Evolutionary conservation across 495 filamentous ascomycete genomes (phyloP).

Genomic region (Pyrenula aspistea): DNA sequence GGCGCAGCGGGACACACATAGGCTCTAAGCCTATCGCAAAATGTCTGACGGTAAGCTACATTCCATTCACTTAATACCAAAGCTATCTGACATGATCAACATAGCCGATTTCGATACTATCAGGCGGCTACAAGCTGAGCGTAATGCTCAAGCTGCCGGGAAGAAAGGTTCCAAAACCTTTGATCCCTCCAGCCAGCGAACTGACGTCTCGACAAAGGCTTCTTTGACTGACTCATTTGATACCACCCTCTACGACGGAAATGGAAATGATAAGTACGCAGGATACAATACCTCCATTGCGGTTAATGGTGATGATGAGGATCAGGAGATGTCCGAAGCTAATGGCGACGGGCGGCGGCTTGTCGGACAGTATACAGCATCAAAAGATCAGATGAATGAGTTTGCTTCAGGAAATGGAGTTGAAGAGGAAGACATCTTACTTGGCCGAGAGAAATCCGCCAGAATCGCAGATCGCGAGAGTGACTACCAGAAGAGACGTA

Average conservation of each 20-base stretch:
- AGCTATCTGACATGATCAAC: constrained; percentile 14
- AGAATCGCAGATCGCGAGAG: constrained; percentile 88
- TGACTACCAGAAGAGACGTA: constrained; percentile 93
- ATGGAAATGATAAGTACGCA: constrained; percentile 69
- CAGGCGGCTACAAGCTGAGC: constrained; percentile 77
- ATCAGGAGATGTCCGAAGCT: constrained; percentile 56
- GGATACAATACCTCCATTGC: constrained; percentile 89
- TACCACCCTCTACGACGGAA: constrained; percentile 79
- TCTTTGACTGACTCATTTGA: constrained; percentile 93
- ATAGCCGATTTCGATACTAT: constrained; percentile 73
- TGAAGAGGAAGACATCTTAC: constrained; percentile 83
- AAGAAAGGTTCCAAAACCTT: constrained; percentile 84
- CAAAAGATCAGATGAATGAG: constrained; percentile 83
- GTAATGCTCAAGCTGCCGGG: constrained; percentile 69
- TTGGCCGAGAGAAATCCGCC: constrained; percentile 76
- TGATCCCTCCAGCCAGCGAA: constrained; percentile 76
- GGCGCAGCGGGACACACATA: too few relatives aligned
- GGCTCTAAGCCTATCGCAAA: background rate
- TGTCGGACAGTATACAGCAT: constrained; percentile 95
- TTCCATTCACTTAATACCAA: too few relatives aligned
- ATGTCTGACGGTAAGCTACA: background rate
- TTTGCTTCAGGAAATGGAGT: constrained; percentile 75
- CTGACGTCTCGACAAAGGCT: constrained; percentile 84
- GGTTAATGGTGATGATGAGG: constrained; percentile 62
- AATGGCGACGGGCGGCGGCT: constrained; percentile 65